phyloP scores from a whole-genome alignment of 768 basidiomycete genomes.

The Coprinopsis sp. region DNA sequence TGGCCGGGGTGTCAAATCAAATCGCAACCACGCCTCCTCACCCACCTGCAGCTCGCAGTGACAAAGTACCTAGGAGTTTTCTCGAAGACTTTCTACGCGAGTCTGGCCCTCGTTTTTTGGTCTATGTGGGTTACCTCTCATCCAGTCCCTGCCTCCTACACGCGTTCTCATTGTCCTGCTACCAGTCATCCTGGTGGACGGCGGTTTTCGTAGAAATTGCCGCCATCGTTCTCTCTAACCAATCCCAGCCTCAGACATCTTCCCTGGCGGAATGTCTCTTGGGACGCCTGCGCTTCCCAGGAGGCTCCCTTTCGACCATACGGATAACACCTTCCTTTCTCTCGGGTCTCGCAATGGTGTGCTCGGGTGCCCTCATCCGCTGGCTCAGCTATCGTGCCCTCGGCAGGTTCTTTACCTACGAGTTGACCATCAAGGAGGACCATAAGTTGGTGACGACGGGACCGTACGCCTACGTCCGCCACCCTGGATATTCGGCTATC shows the following conservation, averaged over 20 bases:
- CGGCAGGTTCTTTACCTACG: conserved; percentile 47
- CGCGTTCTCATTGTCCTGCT: neutral
- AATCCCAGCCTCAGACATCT: conserved; percentile 19
- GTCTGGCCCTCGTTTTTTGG: conserved; percentile 24
- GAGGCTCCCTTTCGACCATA: conserved; percentile 23
- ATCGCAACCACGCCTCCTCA: conserved; percentile 43
- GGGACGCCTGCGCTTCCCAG: no score
- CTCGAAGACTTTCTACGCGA: conserved; percentile 35
- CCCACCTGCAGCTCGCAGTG: conserved; percentile 30
- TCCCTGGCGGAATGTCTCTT: no score
- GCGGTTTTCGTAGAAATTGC: conserved; percentile 33
- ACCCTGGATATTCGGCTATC: conserved; percentile 47
- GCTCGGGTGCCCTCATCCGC: conserved; percentile 38
- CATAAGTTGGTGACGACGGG: conserved; percentile 46
- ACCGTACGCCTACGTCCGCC: conserved; percentile 44
- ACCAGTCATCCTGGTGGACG: conserved; percentile 34
- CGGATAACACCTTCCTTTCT: conserved; percentile 28
- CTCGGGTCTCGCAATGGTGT: conserved; percentile 33
- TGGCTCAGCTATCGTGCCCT: conserved; percentile 41
- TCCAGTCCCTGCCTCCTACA: neutral
- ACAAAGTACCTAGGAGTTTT: conserved; percentile 29
- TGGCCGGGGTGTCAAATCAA: conserved; percentile 18
- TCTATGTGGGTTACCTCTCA: conserved; percentile 29
- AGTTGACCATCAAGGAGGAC: conserved; percentile 43
- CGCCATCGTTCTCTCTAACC: conserved; percentile 29